Evolutionary conservation across 2,329 filamentous ascomycete genomes (phyloP).

Genomic region (Fusarium musae): DNA sequence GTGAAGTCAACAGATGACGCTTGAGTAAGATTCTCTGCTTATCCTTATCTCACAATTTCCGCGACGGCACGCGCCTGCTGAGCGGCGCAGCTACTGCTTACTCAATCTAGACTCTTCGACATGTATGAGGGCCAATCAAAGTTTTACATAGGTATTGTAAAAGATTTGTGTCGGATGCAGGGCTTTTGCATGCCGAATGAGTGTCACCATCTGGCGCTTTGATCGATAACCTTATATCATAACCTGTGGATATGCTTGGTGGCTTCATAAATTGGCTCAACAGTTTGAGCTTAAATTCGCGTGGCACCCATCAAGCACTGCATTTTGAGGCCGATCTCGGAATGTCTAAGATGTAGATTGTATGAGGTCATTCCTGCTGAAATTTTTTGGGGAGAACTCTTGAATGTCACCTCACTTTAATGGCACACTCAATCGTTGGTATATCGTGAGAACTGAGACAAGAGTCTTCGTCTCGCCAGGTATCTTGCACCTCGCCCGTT

Average conservation of each 20-base stretch:
- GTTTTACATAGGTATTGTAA: too few species aligned
- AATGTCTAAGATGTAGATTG: accelerated
- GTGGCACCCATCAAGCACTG: accelerated
- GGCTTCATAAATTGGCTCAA: accelerated
- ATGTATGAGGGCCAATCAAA: accelerated
- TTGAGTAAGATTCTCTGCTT: background rate
- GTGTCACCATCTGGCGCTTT: accelerated
- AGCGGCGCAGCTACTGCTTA: background rate
- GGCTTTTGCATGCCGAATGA: background rate
- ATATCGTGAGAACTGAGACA: accelerated
- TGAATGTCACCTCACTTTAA: background rate
- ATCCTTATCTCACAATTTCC: background rate
- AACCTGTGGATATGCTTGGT: accelerated
- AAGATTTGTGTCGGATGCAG: accelerated
- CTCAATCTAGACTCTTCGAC: too few species aligned
- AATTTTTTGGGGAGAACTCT: accelerated
- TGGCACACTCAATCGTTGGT: accelerated
- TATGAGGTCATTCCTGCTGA: accelerated
- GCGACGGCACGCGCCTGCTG: background rate
- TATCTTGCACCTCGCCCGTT: too few species aligned
- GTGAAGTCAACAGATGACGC: accelerated
- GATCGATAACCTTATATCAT: accelerated
- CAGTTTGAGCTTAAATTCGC: background rate
- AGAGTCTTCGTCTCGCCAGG: background rate
- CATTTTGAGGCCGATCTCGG: accelerated